Conservation (phyloP, 371 early-diverging fungal genomes). For the Rhizomucor pusillus region DNA sequence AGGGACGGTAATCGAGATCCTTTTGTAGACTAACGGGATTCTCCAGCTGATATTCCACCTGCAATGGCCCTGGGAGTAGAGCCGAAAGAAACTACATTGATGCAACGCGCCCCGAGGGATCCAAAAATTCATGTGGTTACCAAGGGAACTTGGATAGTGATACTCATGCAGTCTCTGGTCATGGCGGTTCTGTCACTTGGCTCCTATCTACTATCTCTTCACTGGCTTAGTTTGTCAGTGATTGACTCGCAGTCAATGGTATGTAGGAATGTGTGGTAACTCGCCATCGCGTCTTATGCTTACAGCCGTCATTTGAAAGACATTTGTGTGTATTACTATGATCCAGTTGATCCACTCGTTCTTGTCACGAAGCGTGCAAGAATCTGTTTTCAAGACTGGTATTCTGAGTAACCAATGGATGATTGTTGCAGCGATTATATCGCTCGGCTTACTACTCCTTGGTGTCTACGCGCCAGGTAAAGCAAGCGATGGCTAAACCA, state of each 20-base stretch:
- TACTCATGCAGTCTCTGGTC: constrained; percentile 29
- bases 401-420: constrained; percentile 74
- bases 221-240: constrained; percentile 28
- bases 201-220: constrained; percentile 52
- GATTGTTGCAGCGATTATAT: constrained; percentile 65
- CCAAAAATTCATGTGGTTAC: constrained; percentile 57
- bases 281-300: not conserved
- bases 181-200: constrained; percentile 63
- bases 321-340: constrained; percentile 73
- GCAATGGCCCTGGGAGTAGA: constrained; percentile 82
- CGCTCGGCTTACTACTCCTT: constrained; percentile 61
- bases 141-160: constrained; percentile 26
- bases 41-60: constrained; percentile 61
- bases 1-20: not conserved
- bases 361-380: constrained; percentile 66
- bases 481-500: too few species aligned
- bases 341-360: constrained; percentile 83
- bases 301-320: constrained; percentile 23
- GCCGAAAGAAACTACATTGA: constrained; percentile 68
- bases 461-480: constrained; percentile 74
- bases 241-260: constrained; percentile 27
- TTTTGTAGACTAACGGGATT: not conserved
- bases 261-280: constrained; percentile 1
- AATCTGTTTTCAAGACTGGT: constrained; percentile 70
- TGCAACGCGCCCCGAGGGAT: constrained; percentile 77